Evolutionary conservation across 768 basidiomycete genomes (phyloP), one percentile per base, ranked within the genome.

Genomic region (Candolleomyces eurysporus): DNA sequence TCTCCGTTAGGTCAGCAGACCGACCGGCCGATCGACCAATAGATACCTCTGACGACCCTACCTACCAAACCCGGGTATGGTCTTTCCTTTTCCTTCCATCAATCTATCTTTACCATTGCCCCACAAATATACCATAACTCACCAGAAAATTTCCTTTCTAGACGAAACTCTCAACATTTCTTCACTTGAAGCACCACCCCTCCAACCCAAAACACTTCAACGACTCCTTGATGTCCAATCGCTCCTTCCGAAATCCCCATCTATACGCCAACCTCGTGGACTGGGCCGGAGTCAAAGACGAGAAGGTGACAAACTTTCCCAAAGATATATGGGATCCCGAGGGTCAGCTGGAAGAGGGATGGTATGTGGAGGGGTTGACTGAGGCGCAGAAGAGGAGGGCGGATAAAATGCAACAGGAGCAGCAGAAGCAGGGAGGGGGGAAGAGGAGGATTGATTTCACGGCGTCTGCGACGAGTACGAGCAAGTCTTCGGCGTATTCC

Each of bases 181-280:
- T 89, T 59, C 68, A 79, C 0, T 80, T 98, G 51, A 93, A 94
- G 71, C 74, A 78, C 31, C 82, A 88, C 67, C 69, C 84, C 10
- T 62, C 63, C 1, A 82, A 84, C 66, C 89, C 91, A 1, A 87
- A 88, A 66, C 95, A 97, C 73, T 98, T 97, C 78, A 99, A 98
- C 72, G 94, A 97, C 72, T 92, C 92, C 1, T 83, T 99, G 46
- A 93, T 98, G 88, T 85, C 88, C 8, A 93, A 91, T 65, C 88
- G 93, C 48, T 88, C 94, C 4, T 99, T 98, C 75, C 87, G 94
- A 30, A 99, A 99, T 69, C 96, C 96, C 0, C 93, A 97, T 69
- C 84, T 98, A n/a, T 97, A 96, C 73, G 81, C 92, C 13, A 94
- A 94, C 67, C 85, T 99, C 2, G 96, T 99, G 63, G 93, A 97